phyloP scores from a whole-genome alignment of 352 stramenopile genomes.

The Phytophthora colocasiae region DNA sequence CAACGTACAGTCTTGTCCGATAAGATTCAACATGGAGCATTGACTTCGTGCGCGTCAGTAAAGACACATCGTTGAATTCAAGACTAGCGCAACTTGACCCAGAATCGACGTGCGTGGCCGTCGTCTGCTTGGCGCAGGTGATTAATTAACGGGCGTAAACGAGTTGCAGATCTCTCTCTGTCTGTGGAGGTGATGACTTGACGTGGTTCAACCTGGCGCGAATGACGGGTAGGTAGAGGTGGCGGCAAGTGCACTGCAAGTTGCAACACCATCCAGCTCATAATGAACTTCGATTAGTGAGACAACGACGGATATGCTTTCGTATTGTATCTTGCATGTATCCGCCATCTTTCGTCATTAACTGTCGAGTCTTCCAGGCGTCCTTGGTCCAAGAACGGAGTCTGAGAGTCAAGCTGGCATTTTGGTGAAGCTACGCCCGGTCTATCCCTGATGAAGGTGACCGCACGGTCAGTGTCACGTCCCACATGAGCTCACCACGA shows the following conservation, averaged over 20 bases:
- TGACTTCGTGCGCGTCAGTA: no score
- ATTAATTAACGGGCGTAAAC: slow-evolving; percentile 3
- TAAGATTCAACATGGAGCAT: no score
- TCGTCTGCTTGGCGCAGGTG: slow-evolving; percentile 1
- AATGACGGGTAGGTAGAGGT: slow-evolving; percentile 15
- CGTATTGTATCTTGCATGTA: background rate
- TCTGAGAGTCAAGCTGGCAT: slow-evolving; percentile 14
- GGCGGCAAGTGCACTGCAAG: no score
- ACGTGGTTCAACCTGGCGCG: slow-evolving; percentile 1
- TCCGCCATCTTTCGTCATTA: slow-evolving; percentile 10
- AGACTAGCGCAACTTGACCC: slow-evolving; percentile 4
- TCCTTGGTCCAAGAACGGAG: no score
- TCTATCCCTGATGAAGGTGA: slow-evolving; percentile 12
- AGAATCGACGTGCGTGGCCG: background rate
- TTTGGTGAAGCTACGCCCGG: slow-evolving; percentile 21
- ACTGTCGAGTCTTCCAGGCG: slow-evolving; percentile 19
- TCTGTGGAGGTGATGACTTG: slow-evolving; percentile 1
- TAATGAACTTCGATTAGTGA: background rate
- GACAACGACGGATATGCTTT: no score
- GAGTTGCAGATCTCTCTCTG: background rate
- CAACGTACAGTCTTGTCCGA: no score
- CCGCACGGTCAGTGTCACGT: slow-evolving; percentile 1
- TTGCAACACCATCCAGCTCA: no score
- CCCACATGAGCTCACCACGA: slow-evolving; percentile 31
- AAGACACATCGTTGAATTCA: slow-evolving; percentile 14